phyloP scores from a whole-genome alignment of 192 early-diverging fungal species.

The Backusella macrospora region DNA sequence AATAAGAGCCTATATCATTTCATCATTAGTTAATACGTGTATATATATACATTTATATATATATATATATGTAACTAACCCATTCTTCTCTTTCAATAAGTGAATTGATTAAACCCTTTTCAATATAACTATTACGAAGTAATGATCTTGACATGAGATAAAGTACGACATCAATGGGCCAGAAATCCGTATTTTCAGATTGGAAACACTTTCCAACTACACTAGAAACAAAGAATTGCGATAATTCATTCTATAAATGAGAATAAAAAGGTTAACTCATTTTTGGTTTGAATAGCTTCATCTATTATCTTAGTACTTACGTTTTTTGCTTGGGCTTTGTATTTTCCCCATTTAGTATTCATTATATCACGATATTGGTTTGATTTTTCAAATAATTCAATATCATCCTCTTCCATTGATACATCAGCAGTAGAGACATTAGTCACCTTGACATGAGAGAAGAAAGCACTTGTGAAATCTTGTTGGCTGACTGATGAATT shows the following conservation, averaged over 20 bases:
- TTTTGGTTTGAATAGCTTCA: too few relatives aligned
- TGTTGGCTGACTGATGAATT: slow-evolving; percentile 22
- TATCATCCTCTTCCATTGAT: not conserved
- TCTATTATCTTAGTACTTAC: not conserved
- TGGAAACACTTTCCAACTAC: slow-evolving; percentile 43
- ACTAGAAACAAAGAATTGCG: slow-evolving; percentile 42
- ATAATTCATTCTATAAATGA: slow-evolving; percentile 37
- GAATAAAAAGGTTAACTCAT: not conserved
- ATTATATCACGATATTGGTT: slow-evolving; percentile 26
- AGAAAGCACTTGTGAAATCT: slow-evolving; percentile 42
- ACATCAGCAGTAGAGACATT: not conserved
- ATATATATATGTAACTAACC: slow-evolving; percentile 23
- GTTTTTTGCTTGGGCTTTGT: not conserved
- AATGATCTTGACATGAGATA: slow-evolving; percentile 39
- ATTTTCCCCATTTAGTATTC: slow-evolving; percentile 25
- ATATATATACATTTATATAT: too few relatives aligned
- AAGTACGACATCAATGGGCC: slow-evolving; percentile 42
- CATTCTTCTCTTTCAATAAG: slow-evolving; percentile 51
- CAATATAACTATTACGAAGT: slow-evolving; percentile 29
- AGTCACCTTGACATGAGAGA: slow-evolving; percentile 27
- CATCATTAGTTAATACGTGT: too few relatives aligned
- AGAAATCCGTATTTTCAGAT: slow-evolving; percentile 35
- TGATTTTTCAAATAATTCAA: not conserved
- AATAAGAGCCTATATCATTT: slow-evolving; percentile 29
- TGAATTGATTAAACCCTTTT: slow-evolving; percentile 40